Evolutionary conservation across 352 stramenopile genomes (phyloP).

Genomic region (Phytophthora sansomeana): DNA sequence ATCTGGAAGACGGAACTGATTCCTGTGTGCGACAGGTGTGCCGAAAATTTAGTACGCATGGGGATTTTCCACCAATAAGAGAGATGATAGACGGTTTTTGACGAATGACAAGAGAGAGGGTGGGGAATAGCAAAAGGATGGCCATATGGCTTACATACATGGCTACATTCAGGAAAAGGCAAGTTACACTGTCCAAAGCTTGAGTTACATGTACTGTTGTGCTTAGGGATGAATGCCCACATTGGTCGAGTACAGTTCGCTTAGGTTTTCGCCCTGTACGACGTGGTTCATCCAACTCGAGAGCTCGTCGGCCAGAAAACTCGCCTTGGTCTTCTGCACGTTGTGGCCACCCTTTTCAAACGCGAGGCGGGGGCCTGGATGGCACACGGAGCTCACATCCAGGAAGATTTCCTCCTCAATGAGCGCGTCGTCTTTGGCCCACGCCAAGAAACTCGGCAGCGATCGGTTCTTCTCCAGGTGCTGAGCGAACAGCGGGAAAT

Average conservation of each 20-base stretch:
- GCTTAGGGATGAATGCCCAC: constrained; percentile 23
- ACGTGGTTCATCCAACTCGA: constrained; percentile 54
- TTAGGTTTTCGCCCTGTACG: constrained; percentile 13
- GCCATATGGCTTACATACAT: constrained; percentile 3
- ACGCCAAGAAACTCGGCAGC: constrained; percentile 59
- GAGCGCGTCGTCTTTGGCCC: constrained; percentile 65
- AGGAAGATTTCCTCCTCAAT: constrained; percentile 68
- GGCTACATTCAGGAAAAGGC: constrained; percentile 4
- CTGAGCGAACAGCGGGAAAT: constrained; percentile 49
- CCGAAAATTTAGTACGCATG: background rate
- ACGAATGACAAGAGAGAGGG: constrained; percentile 2
- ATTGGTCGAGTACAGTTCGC: constrained; percentile 14
- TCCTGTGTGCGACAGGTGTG: constrained; percentile 12
- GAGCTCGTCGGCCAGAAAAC: constrained; percentile 49
- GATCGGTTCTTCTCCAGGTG: constrained; percentile 43
- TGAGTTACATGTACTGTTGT: constrained; percentile 5
- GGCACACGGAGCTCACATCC: constrained; percentile 43
- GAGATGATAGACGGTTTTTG: background rate
- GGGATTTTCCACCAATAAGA: constrained; percentile 20
- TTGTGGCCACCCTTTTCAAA: constrained; percentile 73
- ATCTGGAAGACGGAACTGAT: constrained; percentile 22
- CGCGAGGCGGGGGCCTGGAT: constrained; percentile 45
- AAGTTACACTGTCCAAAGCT: constrained; percentile 17
- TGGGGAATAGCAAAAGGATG: background rate
- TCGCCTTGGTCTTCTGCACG: constrained; percentile 77